A percentile compares a stretch with the other conserved stretches of the same genome.
phyloP scores from a whole-genome alignment of 345 rosid species.

The Hibiscus tridactylites region DNA sequence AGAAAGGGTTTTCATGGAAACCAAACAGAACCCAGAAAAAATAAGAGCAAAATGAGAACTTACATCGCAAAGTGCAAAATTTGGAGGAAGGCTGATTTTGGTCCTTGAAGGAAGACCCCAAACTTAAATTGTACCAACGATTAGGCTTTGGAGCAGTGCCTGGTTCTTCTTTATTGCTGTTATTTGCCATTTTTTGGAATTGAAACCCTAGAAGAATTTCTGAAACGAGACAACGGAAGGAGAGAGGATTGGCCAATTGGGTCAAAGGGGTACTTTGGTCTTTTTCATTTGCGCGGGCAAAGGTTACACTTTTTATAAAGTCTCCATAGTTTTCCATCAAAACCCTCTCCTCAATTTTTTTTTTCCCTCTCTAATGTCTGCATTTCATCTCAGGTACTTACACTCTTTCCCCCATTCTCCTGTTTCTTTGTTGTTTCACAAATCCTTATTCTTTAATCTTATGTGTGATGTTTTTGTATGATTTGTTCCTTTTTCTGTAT shows the following conservation, averaged over 20 bases:
- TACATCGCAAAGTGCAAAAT: slow-evolving; percentile 74
- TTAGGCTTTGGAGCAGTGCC: slow-evolving; percentile 50
- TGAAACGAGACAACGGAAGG: not conserved
- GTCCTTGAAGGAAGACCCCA: slow-evolving; percentile 61
- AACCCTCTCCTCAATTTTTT: too few species aligned
- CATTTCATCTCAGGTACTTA: too few species aligned
- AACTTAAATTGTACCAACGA: slow-evolving; percentile 57
- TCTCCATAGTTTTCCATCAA: too few species aligned
- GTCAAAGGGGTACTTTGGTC: slow-evolving; percentile 12
- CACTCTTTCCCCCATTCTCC: too few species aligned
- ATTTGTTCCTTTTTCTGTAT: too few species aligned
- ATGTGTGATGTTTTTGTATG: too few species aligned
- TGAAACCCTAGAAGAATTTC: not conserved
- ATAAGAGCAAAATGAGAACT: slow-evolving; percentile 3
- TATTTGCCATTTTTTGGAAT: slow-evolving; percentile 14
- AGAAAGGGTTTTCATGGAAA: not conserved
- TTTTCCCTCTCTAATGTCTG: too few species aligned
- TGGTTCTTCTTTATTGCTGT: slow-evolving; percentile 45
- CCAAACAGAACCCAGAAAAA: slow-evolving; percentile 7
- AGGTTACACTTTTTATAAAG: too few species aligned
- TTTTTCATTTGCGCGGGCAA: not conserved
- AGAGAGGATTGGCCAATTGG: not conserved
- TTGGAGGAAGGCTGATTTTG: slow-evolving; percentile 28
- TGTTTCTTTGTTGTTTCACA: too few species aligned
- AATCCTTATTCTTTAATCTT: too few species aligned